Base-by-base conservation (phyloP, 345 rosid species). In the Mallotus nudiflorus region DNA sequence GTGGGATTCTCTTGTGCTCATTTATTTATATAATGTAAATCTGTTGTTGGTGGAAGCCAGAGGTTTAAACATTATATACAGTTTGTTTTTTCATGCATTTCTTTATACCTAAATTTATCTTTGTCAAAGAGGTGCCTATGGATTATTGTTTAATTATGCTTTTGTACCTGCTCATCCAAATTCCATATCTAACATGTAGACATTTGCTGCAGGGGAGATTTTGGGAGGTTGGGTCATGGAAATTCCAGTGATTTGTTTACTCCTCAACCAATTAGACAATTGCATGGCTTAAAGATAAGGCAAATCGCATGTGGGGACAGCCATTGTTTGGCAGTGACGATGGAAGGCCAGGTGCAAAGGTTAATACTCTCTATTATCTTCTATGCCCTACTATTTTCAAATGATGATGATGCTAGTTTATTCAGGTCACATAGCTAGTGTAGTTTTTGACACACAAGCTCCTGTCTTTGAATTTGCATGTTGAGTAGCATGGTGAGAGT, bases 291-390 rank as follows among this genome's bases (percentile, higher is more conserved):
- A 77, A 84, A 48, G 80, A 89, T 95, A 19, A 95, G 83, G 85
- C 97, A 92, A 84, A 95, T 95, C 79, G 97, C 99, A 73, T 92
- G 99, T 74, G 99, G 99, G 57, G 97, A 95, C 74, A 89, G 99
- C 84, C 99, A 95, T 72, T 95, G 99, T 75, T 80, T 92, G 80
- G 97, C 99, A 48, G 97, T 92, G 62, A 95, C 97, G 3, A 77
- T 82, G 85, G 97, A 87, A 37, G 99, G 99, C 55, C 87, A 85
- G 77, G 97, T 95, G 49, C 99, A 81, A 70, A 95, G 97, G 97
- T 92, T 83, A 66, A 70, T 70, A 20, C 31, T 60, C 6, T 60
- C 28, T 27, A 12, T 60, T 45, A 11, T 18, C 31, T 31, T 68
- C 1, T 76, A 19, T 14, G 29, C 31, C 25, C 10, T 33, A 31